Evolutionary conservation across 2,329 filamentous ascomycete genomes (phyloP).

Genomic region (Thielaviopsis populi): DNA sequence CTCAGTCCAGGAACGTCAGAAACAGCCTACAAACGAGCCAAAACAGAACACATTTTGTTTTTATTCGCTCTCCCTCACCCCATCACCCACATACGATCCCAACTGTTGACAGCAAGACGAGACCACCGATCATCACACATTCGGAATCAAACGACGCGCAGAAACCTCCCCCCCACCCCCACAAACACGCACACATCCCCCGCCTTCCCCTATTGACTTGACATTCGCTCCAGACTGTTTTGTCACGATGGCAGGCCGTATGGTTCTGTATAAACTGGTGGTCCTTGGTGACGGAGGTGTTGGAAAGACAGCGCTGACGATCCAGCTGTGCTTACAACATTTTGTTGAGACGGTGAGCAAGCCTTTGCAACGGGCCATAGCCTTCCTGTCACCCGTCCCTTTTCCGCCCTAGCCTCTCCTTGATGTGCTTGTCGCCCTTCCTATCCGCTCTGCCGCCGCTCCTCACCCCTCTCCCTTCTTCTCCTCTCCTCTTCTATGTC

Average conservation of each 20-base stretch:
- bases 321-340: constrained; percentile 94
- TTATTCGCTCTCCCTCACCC: constrained; percentile 1
- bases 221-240: not conserved
- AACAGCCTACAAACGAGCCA: not conserved
- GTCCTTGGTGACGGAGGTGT: constrained; percentile 89
- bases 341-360: constrained; percentile 73
- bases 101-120: not conserved
- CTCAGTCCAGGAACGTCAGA: not conserved
- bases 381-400: not conserved
- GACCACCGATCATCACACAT: not conserved
- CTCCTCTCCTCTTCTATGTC: not conserved
- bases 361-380: not conserved
- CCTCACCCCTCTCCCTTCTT: not conserved
- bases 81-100: not conserved
- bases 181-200: not conserved
- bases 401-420: not conserved
- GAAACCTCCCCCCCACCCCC: not conserved
- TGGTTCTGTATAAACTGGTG: constrained; percentile 93
- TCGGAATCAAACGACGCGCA: not conserved
- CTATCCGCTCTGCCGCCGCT: too few species aligned
- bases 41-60: constrained; percentile 2
- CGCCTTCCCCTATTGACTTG: not conserved
- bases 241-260: constrained; percentile 64
- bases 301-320: constrained; percentile 85
- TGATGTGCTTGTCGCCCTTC: not conserved